These are phyloP conservation scores for Collybia mongolica DNA, from an alignment of 768 basidiomycete genomes.

Conservation along the genomic window DNA sequence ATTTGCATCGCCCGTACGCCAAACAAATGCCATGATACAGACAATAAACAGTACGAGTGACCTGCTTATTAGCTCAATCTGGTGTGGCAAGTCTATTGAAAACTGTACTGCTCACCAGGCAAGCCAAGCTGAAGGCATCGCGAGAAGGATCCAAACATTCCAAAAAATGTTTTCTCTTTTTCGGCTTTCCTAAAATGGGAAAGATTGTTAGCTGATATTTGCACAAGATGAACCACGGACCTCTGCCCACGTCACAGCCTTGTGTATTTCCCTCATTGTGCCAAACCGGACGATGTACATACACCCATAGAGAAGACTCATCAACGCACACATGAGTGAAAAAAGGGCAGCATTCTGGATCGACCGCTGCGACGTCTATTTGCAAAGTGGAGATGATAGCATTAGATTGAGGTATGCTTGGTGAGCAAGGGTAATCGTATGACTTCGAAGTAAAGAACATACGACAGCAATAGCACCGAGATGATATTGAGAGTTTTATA, in stretches of 20 bases:
- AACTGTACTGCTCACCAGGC: constrained; percentile 47
- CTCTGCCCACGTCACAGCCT: constrained; percentile 72
- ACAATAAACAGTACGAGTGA: constrained; percentile 65
- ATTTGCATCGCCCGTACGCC: constrained; percentile 49
- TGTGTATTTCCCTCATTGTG: constrained; percentile 69
- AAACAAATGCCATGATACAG: constrained; percentile 65
- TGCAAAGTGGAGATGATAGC: too few relatives aligned
- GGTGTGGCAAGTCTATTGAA: not conserved
- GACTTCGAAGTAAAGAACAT: too few relatives aligned
- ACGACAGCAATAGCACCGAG: constrained; percentile 58
- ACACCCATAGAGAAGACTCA: constrained; percentile 73
- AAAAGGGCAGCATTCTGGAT: constrained; percentile 61
- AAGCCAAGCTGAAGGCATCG: constrained; percentile 67
- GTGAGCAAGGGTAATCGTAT: too few relatives aligned
- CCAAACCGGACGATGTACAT: constrained; percentile 74
- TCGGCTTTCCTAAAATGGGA: not conserved
- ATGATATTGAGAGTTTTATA: constrained; percentile 78
- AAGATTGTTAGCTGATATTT: constrained; percentile 50
- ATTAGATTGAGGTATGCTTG: too few relatives aligned
- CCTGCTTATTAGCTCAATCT: constrained; percentile 26
- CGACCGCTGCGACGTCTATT: constrained; percentile 50
- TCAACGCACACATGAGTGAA: constrained; percentile 64
- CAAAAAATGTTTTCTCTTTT: constrained; percentile 26
- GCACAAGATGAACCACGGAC: too few relatives aligned
- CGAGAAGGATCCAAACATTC: constrained; percentile 64